Evolutionary conservation across 2,329 filamentous ascomycete species (phyloP), one percentile per base, ranked within the genome.

Genomic region (Fusarium sp.): DNA sequence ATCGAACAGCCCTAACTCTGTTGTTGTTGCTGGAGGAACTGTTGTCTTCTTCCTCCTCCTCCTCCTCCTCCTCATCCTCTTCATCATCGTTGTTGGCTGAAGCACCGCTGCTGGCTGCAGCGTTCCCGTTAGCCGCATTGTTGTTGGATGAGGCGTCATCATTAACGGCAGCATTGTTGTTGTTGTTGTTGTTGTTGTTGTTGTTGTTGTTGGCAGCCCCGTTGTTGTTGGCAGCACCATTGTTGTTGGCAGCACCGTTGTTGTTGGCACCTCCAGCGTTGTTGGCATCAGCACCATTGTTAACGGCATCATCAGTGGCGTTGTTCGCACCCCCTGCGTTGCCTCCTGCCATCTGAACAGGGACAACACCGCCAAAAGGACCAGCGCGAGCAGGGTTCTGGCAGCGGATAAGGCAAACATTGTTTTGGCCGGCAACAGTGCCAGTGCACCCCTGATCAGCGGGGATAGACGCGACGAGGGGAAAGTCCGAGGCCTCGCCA

Each of bases 321-420:
- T 45, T 45, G 41, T 45, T 45, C 41, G 41, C 41, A 45, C 41
- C 41, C 22, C 41, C 41, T 16, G 20, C 41, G 41, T 22, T 45
- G 13, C 52, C 59, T 4, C 48, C 76, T 13, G 77, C 79, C 79
- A 84, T 87, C 80, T 91, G 88, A 9, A 90, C 86, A 14, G 89
- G 88, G 20, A 91, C 86, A 73, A 89, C 88, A 56, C 89, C 89
- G 64, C 91, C 90, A 77, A 92, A 92, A 33, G 90, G 90, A 16
- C 90, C 90, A 41, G 89, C 89, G 64, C 86, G 82, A 37, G 90
- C 90, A 1, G 84, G 85, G 81, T 92, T 92, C 83, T 90, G 83
- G 83, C 90, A 92, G 29, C 89, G 86, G 59, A 92, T 89, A 75
- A 92, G 87, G 83, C 91, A 92, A 75, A 91, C 86, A 75, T 89